Conservation (phyloP, 2,329 filamentous ascomycete species). For the Sporothrix brasiliensis region DNA sequence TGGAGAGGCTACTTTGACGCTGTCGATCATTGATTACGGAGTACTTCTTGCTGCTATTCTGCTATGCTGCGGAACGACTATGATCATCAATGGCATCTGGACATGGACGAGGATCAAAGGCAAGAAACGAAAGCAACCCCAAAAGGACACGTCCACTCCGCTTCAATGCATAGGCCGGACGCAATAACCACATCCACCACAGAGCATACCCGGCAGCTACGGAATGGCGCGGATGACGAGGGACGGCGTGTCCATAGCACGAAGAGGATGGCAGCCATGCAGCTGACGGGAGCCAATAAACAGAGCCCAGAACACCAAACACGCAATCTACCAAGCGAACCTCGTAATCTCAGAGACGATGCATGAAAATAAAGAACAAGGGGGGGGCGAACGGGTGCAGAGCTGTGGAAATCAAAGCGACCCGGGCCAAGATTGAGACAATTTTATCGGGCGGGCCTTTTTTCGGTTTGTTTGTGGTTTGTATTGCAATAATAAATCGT, state of each 20-base stretch:
- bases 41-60: no score
- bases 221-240: not conserved
- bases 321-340: conserved; percentile 12
- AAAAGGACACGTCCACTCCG: not conserved
- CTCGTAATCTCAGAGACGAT: not conserved
- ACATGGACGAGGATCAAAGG: not conserved
- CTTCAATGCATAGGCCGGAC: not conserved
- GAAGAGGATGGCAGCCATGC: no score
- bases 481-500: not conserved
- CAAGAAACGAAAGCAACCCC: not conserved
- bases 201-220: not conserved
- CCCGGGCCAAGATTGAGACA: not conserved
- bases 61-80: no score
- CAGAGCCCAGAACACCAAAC: not conserved
- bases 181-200: not conserved
- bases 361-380: not conserved
- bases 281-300: not conserved
- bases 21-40: not conserved
- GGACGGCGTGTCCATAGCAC: not conserved
- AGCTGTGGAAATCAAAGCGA: not conserved
- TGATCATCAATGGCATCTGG: not conserved
- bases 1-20: no score
- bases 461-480: not conserved
- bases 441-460: not conserved
- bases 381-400: not conserved